A percentile compares a stretch with the other conserved stretches of the same genome.
phyloP scores from a whole-genome alignment of 345 rosid species.

The Euclidium syriacum region DNA sequence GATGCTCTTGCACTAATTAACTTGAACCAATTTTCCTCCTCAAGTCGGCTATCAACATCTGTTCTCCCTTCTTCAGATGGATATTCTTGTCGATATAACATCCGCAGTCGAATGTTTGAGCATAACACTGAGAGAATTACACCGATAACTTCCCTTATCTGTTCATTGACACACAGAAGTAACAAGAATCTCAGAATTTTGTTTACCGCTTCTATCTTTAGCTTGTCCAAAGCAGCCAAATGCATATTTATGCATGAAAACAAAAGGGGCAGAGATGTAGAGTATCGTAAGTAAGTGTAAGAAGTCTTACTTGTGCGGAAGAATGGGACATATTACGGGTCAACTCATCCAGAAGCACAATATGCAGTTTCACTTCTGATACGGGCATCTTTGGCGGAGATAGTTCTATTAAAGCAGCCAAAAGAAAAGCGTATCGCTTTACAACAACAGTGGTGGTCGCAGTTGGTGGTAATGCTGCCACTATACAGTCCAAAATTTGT shows the following conservation, averaged over 20 bases:
- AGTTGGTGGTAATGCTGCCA: constrained; percentile 69
- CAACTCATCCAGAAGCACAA: constrained; percentile 67
- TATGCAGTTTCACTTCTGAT: constrained; percentile 68
- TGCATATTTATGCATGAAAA: not conserved
- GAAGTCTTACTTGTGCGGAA: constrained; percentile 82
- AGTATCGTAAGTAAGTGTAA: not conserved
- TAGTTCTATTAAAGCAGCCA: constrained; percentile 83
- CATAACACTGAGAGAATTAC: constrained; percentile 76
- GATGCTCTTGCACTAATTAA: constrained; percentile 61
- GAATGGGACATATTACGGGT: constrained; percentile 87
- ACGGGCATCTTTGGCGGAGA: constrained; percentile 84
- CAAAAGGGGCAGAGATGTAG: not conserved
- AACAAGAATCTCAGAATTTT: constrained; percentile 7
- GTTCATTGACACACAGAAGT: constrained; percentile 27
- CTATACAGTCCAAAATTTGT: constrained; percentile 74
- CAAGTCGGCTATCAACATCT: constrained; percentile 35
- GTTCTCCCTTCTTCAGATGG: constrained; percentile 40
- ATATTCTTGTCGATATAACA: constrained; percentile 39
- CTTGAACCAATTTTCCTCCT: constrained; percentile 62
- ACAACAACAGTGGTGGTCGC: constrained; percentile 84
- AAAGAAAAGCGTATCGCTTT: constrained; percentile 91
- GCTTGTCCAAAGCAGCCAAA: constrained; percentile 10
- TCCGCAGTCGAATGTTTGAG: constrained; percentile 78
- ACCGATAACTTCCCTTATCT: constrained; percentile 96
- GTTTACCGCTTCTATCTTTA: not conserved